Conservation (phyloP, 345 rosid species). For the Noccaea caerulescens region DNA sequence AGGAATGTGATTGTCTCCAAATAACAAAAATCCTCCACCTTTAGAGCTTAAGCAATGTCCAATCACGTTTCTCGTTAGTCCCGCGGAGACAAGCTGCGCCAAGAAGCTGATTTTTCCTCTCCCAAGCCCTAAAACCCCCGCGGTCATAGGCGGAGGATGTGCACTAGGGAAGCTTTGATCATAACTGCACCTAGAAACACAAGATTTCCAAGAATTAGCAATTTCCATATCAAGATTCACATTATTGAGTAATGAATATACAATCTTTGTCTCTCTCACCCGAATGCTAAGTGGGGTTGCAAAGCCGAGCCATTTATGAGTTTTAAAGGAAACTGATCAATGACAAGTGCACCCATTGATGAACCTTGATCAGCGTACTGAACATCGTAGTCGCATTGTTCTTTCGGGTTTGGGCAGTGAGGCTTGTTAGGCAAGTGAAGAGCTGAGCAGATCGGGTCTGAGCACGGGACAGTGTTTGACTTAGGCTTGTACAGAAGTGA, state of each 20-base stretch:
- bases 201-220: not conserved
- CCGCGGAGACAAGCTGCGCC: constrained; percentile 55
- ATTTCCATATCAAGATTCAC: not conserved
- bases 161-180: constrained; percentile 51
- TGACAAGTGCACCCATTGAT: constrained; percentile 68
- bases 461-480: constrained; percentile 53
- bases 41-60: constrained; percentile 82
- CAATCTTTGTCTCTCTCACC: constrained; percentile 49
- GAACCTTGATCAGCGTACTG: constrained; percentile 73
- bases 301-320: constrained; percentile 53
- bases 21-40: constrained; percentile 82
- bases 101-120: constrained; percentile 61
- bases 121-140: constrained; percentile 83
- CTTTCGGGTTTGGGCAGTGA: constrained; percentile 51
- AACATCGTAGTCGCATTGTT: constrained; percentile 80
- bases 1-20: constrained; percentile 67
- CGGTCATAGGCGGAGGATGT: constrained; percentile 54
- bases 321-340: constrained; percentile 52
- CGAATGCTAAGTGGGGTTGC: constrained; percentile 56
- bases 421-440: constrained; percentile 42
- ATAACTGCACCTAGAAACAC: constrained; percentile 69
- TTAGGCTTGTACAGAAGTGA: constrained; percentile 62
- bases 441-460: constrained; percentile 54
- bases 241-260: not conserved
- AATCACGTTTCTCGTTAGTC: constrained; percentile 56